Evolutionary conservation across 352 stramenopile species (phyloP), one percentile per base, ranked within the genome.

Genomic region (Phytophthora constricta): DNA sequence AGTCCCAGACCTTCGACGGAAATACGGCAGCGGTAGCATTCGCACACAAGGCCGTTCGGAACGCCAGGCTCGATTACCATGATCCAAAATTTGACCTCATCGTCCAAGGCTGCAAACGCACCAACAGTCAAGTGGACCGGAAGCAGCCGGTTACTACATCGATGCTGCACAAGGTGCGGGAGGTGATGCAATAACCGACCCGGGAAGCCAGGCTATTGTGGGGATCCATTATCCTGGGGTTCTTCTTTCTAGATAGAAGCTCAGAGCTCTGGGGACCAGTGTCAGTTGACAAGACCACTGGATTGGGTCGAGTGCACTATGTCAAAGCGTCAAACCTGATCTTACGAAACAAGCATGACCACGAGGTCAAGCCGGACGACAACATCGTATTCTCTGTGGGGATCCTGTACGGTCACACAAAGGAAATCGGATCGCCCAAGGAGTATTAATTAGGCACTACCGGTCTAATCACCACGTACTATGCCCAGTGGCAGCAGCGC

Each of bases 181-280:
- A n/a, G n/a, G n/a, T n/a, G n/a, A n/a, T n/a, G n/a, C n/a, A n/a
- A n/a, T n/a, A n/a, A n/a, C n/a, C n/a, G n/a, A n/a, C n/a, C n/a
- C n/a, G n/a, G n/a, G n/a, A n/a, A n/a, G n/a, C n/a, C n/a, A n/a
- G n/a, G n/a, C n/a, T n/a, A n/a, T n/a, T n/a, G n/a, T n/a, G n/a
- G n/a, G n/a, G n/a, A n/a, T n/a, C 55, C 7, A 11, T 37, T 7
- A 11, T 37, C 7, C 13, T 37, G 25, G 22, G n/a, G n/a, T n/a
- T n/a, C n/a, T 74, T 74, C 60, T 74, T 74, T 51, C 52, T 69
- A 0, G 47, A 72, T 19, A 26, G 65, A 59, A 67, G 60, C 61
- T 74, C 61, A 51, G 49, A 78, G 62, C 61, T 69, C 2, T 70
- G 60, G 47, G 55, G 60, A 3, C 60, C n/a, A n/a, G n/a, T n/a